Conservation (phyloP, 768 basidiomycete species). For the Cantharellus anzutake region DNA sequence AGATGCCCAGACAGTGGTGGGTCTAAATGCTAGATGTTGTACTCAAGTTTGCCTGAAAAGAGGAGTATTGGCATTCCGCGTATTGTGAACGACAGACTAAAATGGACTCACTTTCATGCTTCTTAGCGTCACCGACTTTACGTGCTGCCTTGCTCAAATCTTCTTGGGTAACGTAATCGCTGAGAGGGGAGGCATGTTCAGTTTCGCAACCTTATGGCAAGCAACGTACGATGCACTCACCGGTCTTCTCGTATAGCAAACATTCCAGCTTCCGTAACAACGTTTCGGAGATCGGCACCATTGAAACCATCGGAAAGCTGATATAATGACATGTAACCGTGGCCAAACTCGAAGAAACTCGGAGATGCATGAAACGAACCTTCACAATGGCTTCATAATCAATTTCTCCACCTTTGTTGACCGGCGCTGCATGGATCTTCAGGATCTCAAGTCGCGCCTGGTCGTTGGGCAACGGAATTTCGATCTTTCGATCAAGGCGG, state of each 20-base stretch:
- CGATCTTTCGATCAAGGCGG: slow-evolving; percentile 91
- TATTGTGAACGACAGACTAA: too few relatives aligned
- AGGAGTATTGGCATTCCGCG: too few relatives aligned
- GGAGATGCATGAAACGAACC: slow-evolving; percentile 21
- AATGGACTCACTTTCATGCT: slow-evolving; percentile 68
- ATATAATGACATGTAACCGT: not conserved
- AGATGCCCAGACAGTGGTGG: too few relatives aligned
- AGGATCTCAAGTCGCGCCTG: slow-evolving; percentile 91
- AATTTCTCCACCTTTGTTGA: slow-evolving; percentile 88
- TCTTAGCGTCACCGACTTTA: slow-evolving; percentile 92
- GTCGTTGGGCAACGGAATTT: slow-evolving; percentile 94
- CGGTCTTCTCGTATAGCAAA: slow-evolving; percentile 95
- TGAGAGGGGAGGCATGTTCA: slow-evolving; percentile 13
- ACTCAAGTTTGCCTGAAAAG: too few relatives aligned
- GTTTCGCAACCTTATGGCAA: not conserved
- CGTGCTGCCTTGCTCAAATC: slow-evolving; percentile 91
- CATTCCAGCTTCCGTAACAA: slow-evolving; percentile 93
- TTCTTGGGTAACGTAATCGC: slow-evolving; percentile 84
- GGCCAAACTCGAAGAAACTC: not conserved
- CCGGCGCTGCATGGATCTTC: slow-evolving; percentile 88
- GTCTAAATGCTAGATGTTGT: too few relatives aligned
- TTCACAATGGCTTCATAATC: slow-evolving; percentile 98
- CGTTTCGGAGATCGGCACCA: slow-evolving; percentile 90
- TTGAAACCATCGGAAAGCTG: slow-evolving; percentile 85
- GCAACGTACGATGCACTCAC: slow-evolving; percentile 21